Percentiles rank a stretch among this genome's conserved stretches.
These are phyloP conservation scores for Hygrophila difformis DNA, from an alignment of 257 asterid genomes.

Conservation along the genomic window DNA sequence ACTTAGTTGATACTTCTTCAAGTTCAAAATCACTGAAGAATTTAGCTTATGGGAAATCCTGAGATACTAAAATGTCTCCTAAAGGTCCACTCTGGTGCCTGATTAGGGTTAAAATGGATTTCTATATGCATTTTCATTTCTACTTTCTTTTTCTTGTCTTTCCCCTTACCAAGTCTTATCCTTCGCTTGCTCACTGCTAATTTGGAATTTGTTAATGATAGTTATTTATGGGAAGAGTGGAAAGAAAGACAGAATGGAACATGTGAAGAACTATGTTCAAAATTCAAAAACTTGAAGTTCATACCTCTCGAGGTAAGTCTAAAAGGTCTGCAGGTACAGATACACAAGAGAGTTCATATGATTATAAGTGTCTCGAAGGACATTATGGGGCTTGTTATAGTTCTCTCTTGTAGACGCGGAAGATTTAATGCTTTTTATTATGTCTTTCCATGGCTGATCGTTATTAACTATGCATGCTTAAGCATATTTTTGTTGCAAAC, in stretches of 20 bases:
- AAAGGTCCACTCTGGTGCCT: not conserved
- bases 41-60: slow-evolving; percentile 8
- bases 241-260: slow-evolving; percentile 68
- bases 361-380: not conserved
- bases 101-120: too few species aligned
- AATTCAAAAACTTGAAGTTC: slow-evolving; percentile 64
- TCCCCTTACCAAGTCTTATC: slow-evolving; percentile 5
- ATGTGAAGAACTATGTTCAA: slow-evolving; percentile 46
- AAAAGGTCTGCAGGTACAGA: not conserved
- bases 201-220: slow-evolving; percentile 25
- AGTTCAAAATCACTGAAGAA: slow-evolving; percentile 9
- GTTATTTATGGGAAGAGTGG: slow-evolving; percentile 97
- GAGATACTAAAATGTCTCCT: slow-evolving; percentile 11
- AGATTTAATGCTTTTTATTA: too few species aligned
- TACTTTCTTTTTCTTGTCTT: not conserved
- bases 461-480: too few species aligned
- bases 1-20: too few species aligned
- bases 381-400: slow-evolving; percentile 9
- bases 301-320: slow-evolving; percentile 72
- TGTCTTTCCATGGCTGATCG: too few species aligned
- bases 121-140: too few species aligned
- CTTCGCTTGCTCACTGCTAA: not conserved
- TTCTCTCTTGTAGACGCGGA: too few species aligned
- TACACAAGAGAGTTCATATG: not conserved
- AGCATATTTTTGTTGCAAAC: slow-evolving; percentile 4